Base-by-base conservation (phyloP, 176 grass and related monocot species). In the Pontederia paniculata region DNA sequence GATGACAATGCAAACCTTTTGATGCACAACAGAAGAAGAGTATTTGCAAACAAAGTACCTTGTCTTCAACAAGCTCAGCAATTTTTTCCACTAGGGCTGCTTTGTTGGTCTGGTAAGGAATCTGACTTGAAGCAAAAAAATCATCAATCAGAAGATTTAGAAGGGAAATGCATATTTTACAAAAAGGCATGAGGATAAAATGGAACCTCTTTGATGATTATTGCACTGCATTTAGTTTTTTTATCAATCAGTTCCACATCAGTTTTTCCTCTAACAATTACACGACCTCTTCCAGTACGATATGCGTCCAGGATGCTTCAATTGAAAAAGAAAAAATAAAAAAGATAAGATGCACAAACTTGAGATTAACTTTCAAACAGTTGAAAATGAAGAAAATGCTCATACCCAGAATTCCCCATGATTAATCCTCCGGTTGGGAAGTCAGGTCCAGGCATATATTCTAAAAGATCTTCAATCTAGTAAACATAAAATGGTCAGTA, bases 61-160 rank as follows among this genome's bases (percentile, higher is more conserved):
- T 97, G 11, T 81, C 83, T 81, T 97, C 91, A 70, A 76, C 91
- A 58, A 97, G 91, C 57, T 90, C 79, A 69, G 91, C 91, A 76
- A 97, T 90, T 76, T 63, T 97, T 71, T 79, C 68, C 45, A 97
- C 91, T 20, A 97, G 80, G 58, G 86, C 67, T 20, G 86, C 67
- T 81, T 97, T 97, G 62, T 97, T 97, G 18, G 80, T 78, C 52
- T 97, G 91, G 52, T 97, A 97, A n/a, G 91, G 91, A 59, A 97
- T 54, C 91, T 97, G 80, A 52, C 54, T 37, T 11, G 67, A 79
- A 61, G 60, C 42, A 52, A 66, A 83, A 68, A 72, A 48, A 42
- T 47, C 44, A 60, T 18, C 68, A 21, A 62, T 18, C 45, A 23
- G 1, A 46, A 62, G 44, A 70, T 4, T 21, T 52, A 71, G 45